These are phyloP conservation scores for Mimosa pudica DNA, from an alignment of 306 rosid genomes.

Conservation along the genomic window DNA sequence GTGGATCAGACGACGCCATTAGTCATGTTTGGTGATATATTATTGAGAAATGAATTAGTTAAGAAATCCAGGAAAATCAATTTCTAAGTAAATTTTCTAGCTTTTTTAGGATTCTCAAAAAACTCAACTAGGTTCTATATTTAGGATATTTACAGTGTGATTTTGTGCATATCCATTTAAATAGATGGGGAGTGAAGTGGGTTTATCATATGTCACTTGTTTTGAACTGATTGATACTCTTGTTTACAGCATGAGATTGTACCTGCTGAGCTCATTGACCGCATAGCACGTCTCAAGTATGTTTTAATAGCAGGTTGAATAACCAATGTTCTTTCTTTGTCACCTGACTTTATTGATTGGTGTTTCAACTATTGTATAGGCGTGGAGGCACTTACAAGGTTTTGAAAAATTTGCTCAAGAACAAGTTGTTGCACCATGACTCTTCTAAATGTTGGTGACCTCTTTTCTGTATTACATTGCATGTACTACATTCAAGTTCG, in stretches of 20 bases:
- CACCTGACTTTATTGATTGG: background rate
- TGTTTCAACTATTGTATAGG: constrained; percentile 42
- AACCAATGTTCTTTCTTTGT: background rate
- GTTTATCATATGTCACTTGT: background rate
- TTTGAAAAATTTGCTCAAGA: constrained; percentile 77
- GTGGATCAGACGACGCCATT: too few species aligned
- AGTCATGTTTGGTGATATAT: too few species aligned
- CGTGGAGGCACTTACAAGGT: constrained; percentile 94
- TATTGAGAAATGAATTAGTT: too few species aligned
- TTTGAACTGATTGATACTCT: constrained; percentile 1
- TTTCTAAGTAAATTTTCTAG: too few species aligned
- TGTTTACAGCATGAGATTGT: constrained; percentile 77
- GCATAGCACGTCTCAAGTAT: constrained; percentile 76
- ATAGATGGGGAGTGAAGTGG: background rate
- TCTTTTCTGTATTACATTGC: constrained; percentile 1
- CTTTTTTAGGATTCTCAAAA: too few species aligned
- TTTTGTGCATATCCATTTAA: too few species aligned
- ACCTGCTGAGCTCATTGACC: constrained; percentile 71
- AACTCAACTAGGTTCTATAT: too few species aligned
- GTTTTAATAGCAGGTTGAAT: background rate
- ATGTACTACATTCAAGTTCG: background rate
- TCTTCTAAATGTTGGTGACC: constrained; percentile 77
- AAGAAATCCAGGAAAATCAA: too few species aligned
- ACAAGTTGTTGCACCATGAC: constrained; percentile 90
- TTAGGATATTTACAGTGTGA: background rate